Base-by-base conservation (phyloP, 208 protist species). In the Naegleria lovaniensis region DNA sequence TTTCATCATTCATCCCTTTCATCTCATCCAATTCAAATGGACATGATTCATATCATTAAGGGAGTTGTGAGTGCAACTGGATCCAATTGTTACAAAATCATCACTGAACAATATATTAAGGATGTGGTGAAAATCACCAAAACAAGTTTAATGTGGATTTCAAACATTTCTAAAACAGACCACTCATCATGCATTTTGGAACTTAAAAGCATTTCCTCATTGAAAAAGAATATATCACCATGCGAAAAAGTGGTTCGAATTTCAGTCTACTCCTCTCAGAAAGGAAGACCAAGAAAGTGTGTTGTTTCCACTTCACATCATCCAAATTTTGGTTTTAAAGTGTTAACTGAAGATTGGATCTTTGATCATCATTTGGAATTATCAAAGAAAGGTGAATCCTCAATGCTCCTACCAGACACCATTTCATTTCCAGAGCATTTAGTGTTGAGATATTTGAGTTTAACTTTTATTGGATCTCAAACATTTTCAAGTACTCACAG, bases 291-390 rank as follows among this genome's bases (percentile, higher is more conserved):
- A 33, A 84, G 33, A 33, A 84, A 84, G 39, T 84, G 76, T 15
- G 29, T 84, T 0, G 33, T 84, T 5, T 84, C 76, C 5, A 84
- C 76, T 15, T 33, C 76, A 39, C 38, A 33, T 6, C 76, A 84
- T 84, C 76, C 76, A 39, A 40, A 84, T 33, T 84, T 84, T 39
- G 76, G 76, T 22, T 84, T 84, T 84, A 84, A 84, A 84, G 29
- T 36, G 11, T 38, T 84, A 38, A 33, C 16, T 7, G 76, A 84
- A 38, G 33, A 84, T 7, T 84, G 76, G 76, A 84, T 84, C 11
- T 41, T 84, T 84, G 76, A 84, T 4, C 9, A 7, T 36, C 15
- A 16, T 38, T 19, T 84, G 5, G 33, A 83, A n/a, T n/a, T n/a
- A n/a, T 33, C 67, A 36, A 79, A 33, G n/a, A n/a, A 79, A 25